Percentiles rank a stretch among this genome's conserved stretches.
phyloP scores from a whole-genome alignment of 176 grass and related monocot genomes.

The Oryza officinalis region DNA sequence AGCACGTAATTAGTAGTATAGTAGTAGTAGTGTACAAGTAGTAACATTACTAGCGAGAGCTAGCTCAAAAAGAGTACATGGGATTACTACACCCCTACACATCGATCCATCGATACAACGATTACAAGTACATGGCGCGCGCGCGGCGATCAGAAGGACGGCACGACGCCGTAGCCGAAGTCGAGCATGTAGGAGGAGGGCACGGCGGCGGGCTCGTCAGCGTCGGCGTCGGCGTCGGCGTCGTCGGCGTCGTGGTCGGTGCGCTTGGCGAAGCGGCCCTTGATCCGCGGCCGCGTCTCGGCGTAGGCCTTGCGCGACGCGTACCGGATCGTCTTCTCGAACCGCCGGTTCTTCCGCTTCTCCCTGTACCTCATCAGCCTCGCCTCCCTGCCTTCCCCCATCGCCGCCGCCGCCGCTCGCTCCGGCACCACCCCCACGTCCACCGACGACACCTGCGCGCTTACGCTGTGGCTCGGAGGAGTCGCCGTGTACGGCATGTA shows the following conservation, averaged over 20 bases:
- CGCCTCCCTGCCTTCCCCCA: slow-evolving; percentile 57
- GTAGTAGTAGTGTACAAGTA: slow-evolving; percentile 26
- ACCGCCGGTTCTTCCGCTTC: slow-evolving; percentile 87
- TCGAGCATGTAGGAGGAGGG: slow-evolving; percentile 65
- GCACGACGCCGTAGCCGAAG: slow-evolving; percentile 76
- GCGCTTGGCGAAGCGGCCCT: slow-evolving; percentile 92
- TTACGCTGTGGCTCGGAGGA: slow-evolving; percentile 37
- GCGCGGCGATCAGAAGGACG: slow-evolving; percentile 49
- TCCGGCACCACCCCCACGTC: slow-evolving; percentile 69
- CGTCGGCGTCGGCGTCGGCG: slow-evolving; percentile 20
- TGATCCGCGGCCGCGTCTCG: slow-evolving; percentile 79
- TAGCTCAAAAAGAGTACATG: slow-evolving; percentile 38
- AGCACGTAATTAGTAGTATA: neutral
- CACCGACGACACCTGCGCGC: slow-evolving; percentile 46
- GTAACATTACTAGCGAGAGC: slow-evolving; percentile 21
- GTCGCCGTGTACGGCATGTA: slow-evolving; percentile 48
- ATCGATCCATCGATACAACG: neutral
- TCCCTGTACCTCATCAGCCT: slow-evolving; percentile 90
- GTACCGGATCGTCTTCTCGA: slow-evolving; percentile 97
- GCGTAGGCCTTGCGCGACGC: slow-evolving; percentile 94
- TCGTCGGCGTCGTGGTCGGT: slow-evolving; percentile 41
- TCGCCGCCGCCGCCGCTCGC: slow-evolving; percentile 21
- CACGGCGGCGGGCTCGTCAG: slow-evolving; percentile 38
- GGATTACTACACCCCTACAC: slow-evolving; percentile 29
- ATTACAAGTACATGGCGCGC: neutral